Evolutionary conservation across 2,329 filamentous ascomycete genomes (phyloP).

Genomic region (Aciculosporium take): DNA sequence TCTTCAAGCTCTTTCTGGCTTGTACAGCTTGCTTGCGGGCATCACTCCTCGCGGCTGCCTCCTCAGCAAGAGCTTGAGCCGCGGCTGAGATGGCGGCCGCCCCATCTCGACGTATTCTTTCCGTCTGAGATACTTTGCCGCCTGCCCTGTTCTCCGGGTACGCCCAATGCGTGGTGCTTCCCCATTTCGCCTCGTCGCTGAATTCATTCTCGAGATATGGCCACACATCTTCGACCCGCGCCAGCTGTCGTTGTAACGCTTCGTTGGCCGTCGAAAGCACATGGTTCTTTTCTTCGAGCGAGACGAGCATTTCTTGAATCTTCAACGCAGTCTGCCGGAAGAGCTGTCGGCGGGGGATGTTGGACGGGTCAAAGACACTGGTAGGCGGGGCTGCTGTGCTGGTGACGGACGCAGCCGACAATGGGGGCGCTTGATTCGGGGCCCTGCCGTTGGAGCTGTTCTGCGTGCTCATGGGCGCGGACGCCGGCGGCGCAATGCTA

Average conservation of each 20-base stretch:
- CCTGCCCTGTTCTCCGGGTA: slow-evolving; percentile 71
- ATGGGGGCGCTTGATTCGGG: slow-evolving; percentile 21
- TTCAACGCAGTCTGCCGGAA: slow-evolving; percentile 67
- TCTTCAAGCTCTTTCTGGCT: slow-evolving; percentile 58
- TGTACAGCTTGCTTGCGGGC: slow-evolving; percentile 69
- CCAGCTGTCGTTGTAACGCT: slow-evolving; percentile 70
- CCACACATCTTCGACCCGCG: slow-evolving; percentile 75
- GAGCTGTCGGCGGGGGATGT: slow-evolving; percentile 53
- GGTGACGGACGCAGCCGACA: slow-evolving; percentile 24
- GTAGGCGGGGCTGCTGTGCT: slow-evolving; percentile 22
- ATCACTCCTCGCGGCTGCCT: slow-evolving; percentile 73
- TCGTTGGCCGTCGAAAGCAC: slow-evolving; percentile 89
- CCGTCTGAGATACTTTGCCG: slow-evolving; percentile 47
- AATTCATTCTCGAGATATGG: slow-evolving; percentile 78
- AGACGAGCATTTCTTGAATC: slow-evolving; percentile 73
- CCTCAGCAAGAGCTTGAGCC: slow-evolving; percentile 63
- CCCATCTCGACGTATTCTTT: slow-evolving; percentile 65
- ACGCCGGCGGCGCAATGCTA: slow-evolving; percentile 26
- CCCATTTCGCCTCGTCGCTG: slow-evolving; percentile 85
- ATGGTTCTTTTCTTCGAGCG: slow-evolving; percentile 94
- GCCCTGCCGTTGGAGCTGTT: slow-evolving; percentile 31
- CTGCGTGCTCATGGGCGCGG: slow-evolving; percentile 35
- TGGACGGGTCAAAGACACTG: slow-evolving; percentile 38
- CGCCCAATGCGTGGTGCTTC: slow-evolving; percentile 87
- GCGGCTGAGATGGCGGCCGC: slow-evolving; percentile 65